Evolutionary conservation across 2,329 filamentous ascomycete genomes (phyloP).

Genomic region (Neofusicoccum kwambonambiense): DNA sequence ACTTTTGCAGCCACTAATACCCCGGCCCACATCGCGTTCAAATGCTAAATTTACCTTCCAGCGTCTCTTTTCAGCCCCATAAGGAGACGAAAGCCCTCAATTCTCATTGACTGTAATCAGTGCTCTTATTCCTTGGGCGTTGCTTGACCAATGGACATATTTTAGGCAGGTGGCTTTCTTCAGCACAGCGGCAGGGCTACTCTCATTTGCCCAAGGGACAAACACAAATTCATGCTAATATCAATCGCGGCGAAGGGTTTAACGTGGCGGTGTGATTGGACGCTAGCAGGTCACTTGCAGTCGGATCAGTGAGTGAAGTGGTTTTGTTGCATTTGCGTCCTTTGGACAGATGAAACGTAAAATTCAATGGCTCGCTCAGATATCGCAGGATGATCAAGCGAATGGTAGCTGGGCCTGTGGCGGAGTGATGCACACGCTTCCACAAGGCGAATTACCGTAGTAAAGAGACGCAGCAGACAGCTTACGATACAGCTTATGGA

Average conservation of each 20-base stretch:
- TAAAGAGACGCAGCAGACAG: neutral
- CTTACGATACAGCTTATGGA: neutral
- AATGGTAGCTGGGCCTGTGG: neutral
- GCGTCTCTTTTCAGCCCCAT: too few species aligned
- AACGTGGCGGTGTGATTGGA: neutral
- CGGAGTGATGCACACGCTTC: neutral
- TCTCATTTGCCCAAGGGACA: neutral
- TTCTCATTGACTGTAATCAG: too few species aligned
- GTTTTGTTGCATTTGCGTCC: neutral
- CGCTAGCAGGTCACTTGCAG: neutral
- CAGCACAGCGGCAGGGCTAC: neutral
- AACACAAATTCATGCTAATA: neutral
- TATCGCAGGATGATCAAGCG: neutral
- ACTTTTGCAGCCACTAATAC: too few species aligned
- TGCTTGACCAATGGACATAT: neutral
- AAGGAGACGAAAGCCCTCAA: too few species aligned
- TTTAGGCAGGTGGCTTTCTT: neutral
- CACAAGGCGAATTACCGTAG: too few species aligned
- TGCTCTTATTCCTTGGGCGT: neutral
- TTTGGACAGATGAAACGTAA: neutral
- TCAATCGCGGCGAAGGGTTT: too few species aligned
- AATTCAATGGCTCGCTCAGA: neutral
- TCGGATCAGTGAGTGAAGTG: neutral
- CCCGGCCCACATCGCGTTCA: too few species aligned
- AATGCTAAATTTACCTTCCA: too few species aligned